Evolutionary conservation across 2,329 filamentous ascomycete species (phyloP).

Genomic region (Monosporascus cannonballus): DNA sequence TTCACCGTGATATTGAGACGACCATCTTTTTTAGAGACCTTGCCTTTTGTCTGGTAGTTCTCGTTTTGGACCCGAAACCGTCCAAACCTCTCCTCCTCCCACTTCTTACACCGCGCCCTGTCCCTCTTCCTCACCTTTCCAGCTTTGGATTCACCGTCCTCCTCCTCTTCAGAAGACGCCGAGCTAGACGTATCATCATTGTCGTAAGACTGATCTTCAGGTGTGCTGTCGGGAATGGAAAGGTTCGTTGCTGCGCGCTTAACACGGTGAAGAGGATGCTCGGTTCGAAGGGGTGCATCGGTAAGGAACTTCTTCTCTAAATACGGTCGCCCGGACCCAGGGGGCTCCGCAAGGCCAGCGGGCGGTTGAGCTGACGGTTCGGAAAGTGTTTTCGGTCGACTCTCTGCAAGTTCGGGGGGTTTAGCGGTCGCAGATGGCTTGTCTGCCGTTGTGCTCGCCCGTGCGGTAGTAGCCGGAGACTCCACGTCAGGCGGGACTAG

Average conservation of each 20-base stretch:
- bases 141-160: slow-evolving; percentile 4
- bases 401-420: background rate
- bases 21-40: slow-evolving; percentile 61
- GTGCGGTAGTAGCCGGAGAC: slow-evolving; percentile 9
- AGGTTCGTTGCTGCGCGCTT: slow-evolving; percentile 18
- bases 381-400: slow-evolving; percentile 10
- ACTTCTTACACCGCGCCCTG: slow-evolving; percentile 8
- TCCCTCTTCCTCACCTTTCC: slow-evolving; percentile 4
- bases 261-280: slow-evolving; percentile 6
- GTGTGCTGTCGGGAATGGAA: slow-evolving; percentile 10
- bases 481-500: slow-evolving; percentile 19
- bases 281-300: slow-evolving; percentile 8
- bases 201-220: background rate
- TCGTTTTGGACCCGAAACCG: slow-evolving; percentile 58
- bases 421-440: background rate
- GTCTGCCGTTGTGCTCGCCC: slow-evolving; percentile 3
- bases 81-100: slow-evolving; percentile 33
- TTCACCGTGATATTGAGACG: slow-evolving; percentile 67
- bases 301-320: slow-evolving; percentile 14
- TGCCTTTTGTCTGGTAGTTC: slow-evolving; percentile 58
- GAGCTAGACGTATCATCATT: slow-evolving; percentile 12
- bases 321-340: slow-evolving; percentile 6
- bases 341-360: background rate
- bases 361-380: slow-evolving; percentile 4
- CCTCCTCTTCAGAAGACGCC: slow-evolving; percentile 15